Base-by-base conservation (phyloP, 176 grass and related monocot genomes). In the Avena sativa region DNA sequence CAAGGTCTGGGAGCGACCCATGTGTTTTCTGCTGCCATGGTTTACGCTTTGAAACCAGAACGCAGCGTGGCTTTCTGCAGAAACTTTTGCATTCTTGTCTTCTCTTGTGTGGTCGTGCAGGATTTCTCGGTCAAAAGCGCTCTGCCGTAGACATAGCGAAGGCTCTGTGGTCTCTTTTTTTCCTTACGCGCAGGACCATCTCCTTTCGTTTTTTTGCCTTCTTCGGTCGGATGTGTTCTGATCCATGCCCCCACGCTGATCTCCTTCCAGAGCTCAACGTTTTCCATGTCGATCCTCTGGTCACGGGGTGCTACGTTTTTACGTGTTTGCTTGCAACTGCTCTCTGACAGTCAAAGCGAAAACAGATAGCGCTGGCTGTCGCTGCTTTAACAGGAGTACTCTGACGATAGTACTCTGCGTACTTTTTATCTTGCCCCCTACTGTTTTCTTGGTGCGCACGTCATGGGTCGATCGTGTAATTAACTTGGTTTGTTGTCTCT, bases 371-470 rank as follows among this genome's bases (percentile, higher is more conserved):
- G 55, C 52, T 16, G 52, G 52, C 55, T 57, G 55, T 6, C 16
- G 1, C 55, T 20, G 55, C 55, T 57, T 57, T 57, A 57, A 57
- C 55, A 19, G 55, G 1, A 57, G 0, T 6, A 5, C 15, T 15
- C 53, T 48, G 46, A 48, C 46, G 46, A 48, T 2, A 48, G 46
- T 48, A 48, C 46, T 19, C 16, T 57, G 5, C 55, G 17, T 16
- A 57, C 19, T 19, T 5, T 57, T 57, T 57, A 16, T 5, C 32
- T 25, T 3, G 48, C 52, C 50, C 44, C n/a, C 36, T 52, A 8
- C 14, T 49, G 5, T 62, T 84, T 82, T 32, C 82, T 75, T 84
- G 82, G 10, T 30, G 38, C 38, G 16, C 70, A 84, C 71, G 82
- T 47, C 26, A 60, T 71, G 40, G 5, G 40, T 43, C 6, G 6